Percentiles rank a stretch among this genome's conserved stretches.
These are phyloP conservation scores for Cucurbita pepo DNA, from an alignment of 306 rosid species.

Conservation along the genomic window DNA sequence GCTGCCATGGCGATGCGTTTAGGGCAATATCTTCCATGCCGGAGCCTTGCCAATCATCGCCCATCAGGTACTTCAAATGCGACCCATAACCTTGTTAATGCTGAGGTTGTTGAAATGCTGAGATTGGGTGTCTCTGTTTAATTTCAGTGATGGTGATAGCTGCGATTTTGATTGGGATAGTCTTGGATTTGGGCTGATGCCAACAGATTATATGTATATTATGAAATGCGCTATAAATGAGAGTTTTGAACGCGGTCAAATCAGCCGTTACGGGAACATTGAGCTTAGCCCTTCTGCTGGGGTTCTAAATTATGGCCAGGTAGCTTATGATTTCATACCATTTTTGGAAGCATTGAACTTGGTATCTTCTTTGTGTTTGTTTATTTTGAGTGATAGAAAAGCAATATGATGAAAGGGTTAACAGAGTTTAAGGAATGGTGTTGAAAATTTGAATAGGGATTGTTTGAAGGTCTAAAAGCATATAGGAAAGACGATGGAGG, in stretches of 20 bases:
- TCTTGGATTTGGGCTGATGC: slow-evolving; percentile 58
- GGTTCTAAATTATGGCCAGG: slow-evolving; percentile 84
- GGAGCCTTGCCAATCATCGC: slow-evolving; percentile 4
- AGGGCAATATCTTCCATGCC: slow-evolving; percentile 7
- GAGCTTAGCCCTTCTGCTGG: slow-evolving; percentile 73
- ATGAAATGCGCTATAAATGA: slow-evolving; percentile 30
- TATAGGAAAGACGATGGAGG: slow-evolving; percentile 60
- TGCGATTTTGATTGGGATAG: slow-evolving; percentile 64
- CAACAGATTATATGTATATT: slow-evolving; percentile 63
- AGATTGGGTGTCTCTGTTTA: neutral
- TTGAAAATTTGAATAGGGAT: slow-evolving; percentile 30
- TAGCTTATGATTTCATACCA: neutral
- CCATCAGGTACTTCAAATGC: neutral
- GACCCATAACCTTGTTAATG: neutral
- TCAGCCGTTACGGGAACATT: slow-evolving; percentile 46
- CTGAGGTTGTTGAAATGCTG: neutral
- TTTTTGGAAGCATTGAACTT: neutral
- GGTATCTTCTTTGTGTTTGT: neutral
- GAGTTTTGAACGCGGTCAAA: slow-evolving; percentile 37
- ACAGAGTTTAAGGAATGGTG: neutral
- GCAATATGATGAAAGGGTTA: neutral
- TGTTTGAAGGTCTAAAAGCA: slow-evolving; percentile 84
- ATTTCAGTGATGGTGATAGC: slow-evolving; percentile 29
- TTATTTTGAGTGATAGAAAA: neutral
- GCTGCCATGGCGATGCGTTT: neutral